These are phyloP conservation scores for Geranium incanum DNA, from an alignment of 441 rosid genomes.

Conservation along the genomic window DNA sequence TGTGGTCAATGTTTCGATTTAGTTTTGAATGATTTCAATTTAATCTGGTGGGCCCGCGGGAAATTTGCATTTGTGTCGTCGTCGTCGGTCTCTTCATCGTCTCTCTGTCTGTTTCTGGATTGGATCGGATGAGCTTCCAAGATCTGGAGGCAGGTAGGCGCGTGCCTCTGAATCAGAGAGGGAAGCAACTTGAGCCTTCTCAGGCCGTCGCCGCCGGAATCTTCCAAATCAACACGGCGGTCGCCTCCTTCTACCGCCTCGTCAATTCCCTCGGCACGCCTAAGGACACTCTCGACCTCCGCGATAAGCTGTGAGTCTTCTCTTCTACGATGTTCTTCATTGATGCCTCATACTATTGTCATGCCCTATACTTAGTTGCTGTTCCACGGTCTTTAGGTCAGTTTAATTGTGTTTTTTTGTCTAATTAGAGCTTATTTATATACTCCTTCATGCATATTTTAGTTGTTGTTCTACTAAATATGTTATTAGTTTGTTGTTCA, in stretches of 20 bases:
- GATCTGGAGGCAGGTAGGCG: slow-evolving; percentile 51
- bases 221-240: slow-evolving; percentile 68
- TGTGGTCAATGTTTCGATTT: too few species aligned
- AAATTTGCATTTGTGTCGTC: too few species aligned
- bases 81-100: too few species aligned
- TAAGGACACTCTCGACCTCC: slow-evolving; percentile 64
- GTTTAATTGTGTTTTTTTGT: neutral
- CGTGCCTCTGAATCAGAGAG: slow-evolving; percentile 7
- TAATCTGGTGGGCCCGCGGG: too few species aligned
- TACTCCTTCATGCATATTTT: neutral
- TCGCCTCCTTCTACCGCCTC: slow-evolving; percentile 63
- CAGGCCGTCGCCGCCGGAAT: slow-evolving; percentile 67
- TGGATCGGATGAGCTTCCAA: slow-evolving; percentile 53
- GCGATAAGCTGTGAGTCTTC: slow-evolving; percentile 50
- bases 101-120: neutral
- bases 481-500: neutral
- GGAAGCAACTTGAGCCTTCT: slow-evolving; percentile 38
- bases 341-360: neutral
- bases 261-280: slow-evolving; percentile 74
- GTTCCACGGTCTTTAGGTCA: neutral
- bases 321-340: neutral
- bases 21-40: too few species aligned
- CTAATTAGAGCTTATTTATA: neutral
- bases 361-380: neutral
- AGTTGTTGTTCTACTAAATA: neutral